These are phyloP conservation scores for Dalbergia cultrata DNA, from an alignment of 306 rosid genomes.

Conservation along the genomic window DNA sequence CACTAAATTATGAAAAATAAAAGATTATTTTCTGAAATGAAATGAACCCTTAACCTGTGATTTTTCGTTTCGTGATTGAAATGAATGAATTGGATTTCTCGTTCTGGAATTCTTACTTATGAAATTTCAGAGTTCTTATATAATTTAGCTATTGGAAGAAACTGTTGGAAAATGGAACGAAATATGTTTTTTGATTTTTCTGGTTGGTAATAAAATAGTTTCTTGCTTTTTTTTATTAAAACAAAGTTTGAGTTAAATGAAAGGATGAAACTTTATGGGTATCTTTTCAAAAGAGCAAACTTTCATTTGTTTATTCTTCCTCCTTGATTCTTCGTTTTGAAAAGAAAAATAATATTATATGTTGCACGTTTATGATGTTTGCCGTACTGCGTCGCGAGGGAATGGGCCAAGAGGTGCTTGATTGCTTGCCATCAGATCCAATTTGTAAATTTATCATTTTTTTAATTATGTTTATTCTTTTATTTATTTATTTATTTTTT, in stretches of 20 bases:
- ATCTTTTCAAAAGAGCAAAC: conserved; percentile 9
- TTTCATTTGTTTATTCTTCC: not conserved
- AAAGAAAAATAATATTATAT: not conserved
- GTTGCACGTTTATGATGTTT: not conserved
- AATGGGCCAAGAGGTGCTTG: not conserved
- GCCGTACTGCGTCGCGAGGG: not conserved
- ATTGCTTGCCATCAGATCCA: conserved; percentile 45
- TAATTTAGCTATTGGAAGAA: not conserved
- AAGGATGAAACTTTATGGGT: conserved; percentile 38
- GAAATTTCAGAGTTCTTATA: not conserved
- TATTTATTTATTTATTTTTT: not conserved
- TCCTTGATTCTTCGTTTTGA: not conserved
- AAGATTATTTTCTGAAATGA: no score
- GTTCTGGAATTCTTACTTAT: not conserved
- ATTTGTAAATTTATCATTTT: conserved; percentile 7
- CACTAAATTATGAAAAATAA: no score
- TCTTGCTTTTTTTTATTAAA: not conserved
- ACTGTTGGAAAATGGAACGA: conserved; percentile 16
- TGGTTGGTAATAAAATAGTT: not conserved
- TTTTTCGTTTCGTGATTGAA: conserved; percentile 3
- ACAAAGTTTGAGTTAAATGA: not conserved
- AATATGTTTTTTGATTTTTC: not conserved
- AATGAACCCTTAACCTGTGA: not conserved
- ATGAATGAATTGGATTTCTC: not conserved
- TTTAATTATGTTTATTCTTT: no score